Evolutionary conservation across 352 stramenopile genomes (phyloP).

Genomic region (Pythium biforme): DNA sequence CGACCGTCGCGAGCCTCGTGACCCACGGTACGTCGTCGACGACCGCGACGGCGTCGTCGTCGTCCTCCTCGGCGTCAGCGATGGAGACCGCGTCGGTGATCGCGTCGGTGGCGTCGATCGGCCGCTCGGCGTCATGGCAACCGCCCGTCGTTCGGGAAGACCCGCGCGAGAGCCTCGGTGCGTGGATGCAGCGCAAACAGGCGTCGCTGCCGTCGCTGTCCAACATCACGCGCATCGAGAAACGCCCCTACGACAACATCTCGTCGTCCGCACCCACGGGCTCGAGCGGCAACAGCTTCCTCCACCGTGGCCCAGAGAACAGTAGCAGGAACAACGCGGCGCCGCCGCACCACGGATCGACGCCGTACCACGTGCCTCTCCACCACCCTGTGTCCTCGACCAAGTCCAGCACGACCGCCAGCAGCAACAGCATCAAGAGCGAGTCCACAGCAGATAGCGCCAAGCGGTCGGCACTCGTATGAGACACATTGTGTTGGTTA

Average conservation of each 20-base stretch:
- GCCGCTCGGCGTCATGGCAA: constrained; percentile 22
- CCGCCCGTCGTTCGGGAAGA: constrained; percentile 11
- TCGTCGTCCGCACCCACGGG: constrained; percentile 10
- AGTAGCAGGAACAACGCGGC: background rate
- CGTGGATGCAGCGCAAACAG: constrained; percentile 26
- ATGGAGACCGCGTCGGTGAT: background rate
- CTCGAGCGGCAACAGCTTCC: background rate
- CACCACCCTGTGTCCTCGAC: constrained; percentile 6
- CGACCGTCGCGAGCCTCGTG: constrained; percentile 9
- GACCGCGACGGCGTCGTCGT: constrained; percentile 1
- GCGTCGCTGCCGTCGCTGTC: constrained; percentile 20
- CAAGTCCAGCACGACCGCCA: background rate
- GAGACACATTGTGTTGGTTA: background rate
- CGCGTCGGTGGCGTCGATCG: constrained; percentile 7
- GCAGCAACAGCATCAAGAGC: background rate
- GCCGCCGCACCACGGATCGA: background rate
- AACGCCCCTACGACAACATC: constrained; percentile 24
- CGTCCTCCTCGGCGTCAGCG: background rate
- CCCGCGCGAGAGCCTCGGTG: constrained; percentile 12
- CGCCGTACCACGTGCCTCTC: constrained; percentile 10
- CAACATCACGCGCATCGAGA: constrained; percentile 20
- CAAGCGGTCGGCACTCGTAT: constrained; percentile 18
- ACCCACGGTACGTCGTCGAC: background rate
- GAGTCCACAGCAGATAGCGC: background rate
- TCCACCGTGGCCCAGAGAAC: constrained; percentile 10